Percentiles rank a stretch among this genome's conserved stretches.
Conservation (phyloP, 2,329 filamentous ascomycete species). For the Phialemonium atrogriseum region DNA sequence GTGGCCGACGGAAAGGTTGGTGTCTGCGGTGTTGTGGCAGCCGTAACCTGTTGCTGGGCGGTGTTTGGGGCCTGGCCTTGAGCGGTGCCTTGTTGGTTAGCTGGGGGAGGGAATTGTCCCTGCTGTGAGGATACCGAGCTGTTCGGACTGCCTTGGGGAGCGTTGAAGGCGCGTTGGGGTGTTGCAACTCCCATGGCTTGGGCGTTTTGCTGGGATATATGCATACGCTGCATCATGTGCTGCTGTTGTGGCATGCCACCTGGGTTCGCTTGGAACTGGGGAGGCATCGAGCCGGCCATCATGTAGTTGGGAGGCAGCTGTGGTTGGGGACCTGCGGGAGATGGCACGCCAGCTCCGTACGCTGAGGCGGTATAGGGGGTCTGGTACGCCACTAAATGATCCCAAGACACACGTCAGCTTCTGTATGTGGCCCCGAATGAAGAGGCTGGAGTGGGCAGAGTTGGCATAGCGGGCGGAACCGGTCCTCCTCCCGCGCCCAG, state of each 20-base stretch:
- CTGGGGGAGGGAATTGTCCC: conserved; percentile 10
- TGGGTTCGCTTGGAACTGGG: conserved; percentile 48
- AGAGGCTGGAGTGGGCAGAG: too few relatives aligned
- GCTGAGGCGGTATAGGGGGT: conserved; percentile 49
- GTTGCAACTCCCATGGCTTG: conserved; percentile 25
- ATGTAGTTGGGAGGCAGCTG: conserved; percentile 45
- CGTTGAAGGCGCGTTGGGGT: conserved; percentile 28
- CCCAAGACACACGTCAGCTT: conserved; percentile 6
- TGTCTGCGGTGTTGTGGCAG: conserved; percentile 45
- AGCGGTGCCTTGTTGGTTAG: conserved; percentile 18
- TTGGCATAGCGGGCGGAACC: too few relatives aligned
- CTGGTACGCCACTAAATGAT: conserved; percentile 48
- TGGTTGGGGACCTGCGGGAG: conserved; percentile 39
- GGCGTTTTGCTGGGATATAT: conserved; percentile 24
- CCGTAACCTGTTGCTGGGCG: conserved; percentile 20
- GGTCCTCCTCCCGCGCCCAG: too few relatives aligned
- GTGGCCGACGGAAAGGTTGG: conserved; percentile 44
- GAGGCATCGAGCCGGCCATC: conserved; percentile 45
- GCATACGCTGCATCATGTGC: conserved; percentile 36
- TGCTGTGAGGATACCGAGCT: conserved; percentile 20
- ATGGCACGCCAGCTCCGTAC: conserved; percentile 45
- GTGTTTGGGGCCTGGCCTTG: conserved; percentile 24
- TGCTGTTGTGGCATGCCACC: conserved; percentile 39
- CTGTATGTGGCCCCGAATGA: too few relatives aligned
- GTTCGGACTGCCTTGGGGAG: conserved; percentile 27